Base-by-base conservation (phyloP, 345 rosid genomes). In the Pugionium cornutum region DNA sequence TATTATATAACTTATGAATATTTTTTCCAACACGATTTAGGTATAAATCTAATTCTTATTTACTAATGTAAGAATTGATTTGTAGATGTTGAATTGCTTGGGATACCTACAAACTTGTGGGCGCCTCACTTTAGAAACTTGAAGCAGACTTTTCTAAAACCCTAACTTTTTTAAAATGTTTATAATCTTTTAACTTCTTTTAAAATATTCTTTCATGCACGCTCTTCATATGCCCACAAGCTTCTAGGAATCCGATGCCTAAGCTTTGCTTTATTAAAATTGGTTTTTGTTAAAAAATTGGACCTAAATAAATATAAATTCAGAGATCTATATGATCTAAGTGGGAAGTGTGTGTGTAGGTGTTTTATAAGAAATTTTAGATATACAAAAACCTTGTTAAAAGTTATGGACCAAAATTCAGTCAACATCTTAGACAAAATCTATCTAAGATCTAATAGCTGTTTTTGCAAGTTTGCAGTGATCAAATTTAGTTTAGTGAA, bases 161-260 rank as follows among this genome's bases (percentile, higher is more conserved):
- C 52, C 36, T 61, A 68, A 58, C 44, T 40, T 40, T 40, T 8
- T 40, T 1, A 33, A 35, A 30, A 28, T 54, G 55, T 44, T 40
- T 5, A 4, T 31, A 62, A 70, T 64, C 31, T 64, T 70, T 57
- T 42, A 25, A 37, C 44, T 33, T 66, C 72, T 66, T 66, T 73
- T 66, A 0, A 44, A 53, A 28, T 66, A 60, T 53, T 26, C 26
- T 47, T 60, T 39, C 61, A 53, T 73, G 77, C 72, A 73, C 73
- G 58, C 74, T 60, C 56, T 74, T 61, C 76, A 73, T 63, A 76
- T 58, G 77, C 55, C 71, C 77, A 69, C 79, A 74, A 62, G 36
- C 49, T 76, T 64, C 71, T 36, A 62, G 87, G 95, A 78, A 90
- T 90, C 95, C 95, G 81, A 90, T 86, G 92, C 84, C 4, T 53